Base-by-base conservation (phyloP, 495 filamentous ascomycete genomes). In the Pyronema omphalodes region DNA sequence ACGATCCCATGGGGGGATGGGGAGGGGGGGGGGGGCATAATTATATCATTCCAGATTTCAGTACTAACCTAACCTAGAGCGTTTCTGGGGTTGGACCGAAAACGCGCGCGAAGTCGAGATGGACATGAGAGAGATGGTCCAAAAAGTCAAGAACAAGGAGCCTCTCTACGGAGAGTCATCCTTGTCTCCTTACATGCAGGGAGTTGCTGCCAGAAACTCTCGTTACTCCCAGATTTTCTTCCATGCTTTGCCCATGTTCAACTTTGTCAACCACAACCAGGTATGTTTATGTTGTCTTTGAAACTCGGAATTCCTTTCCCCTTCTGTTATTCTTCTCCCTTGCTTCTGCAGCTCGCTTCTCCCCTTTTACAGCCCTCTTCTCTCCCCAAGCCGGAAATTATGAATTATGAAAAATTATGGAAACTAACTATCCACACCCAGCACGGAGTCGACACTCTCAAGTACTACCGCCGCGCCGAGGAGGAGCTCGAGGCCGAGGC, bases 71-170 rank as follows among this genome's bases (percentile, higher is more conserved):
- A 29, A 29, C 23, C 23, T 55, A 84, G 81, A 83, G 62, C 86
- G 91, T 46, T 95, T 98, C 73, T 94, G 94, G 74, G 91, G 91
- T 57, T 83, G 85, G 71, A 78, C 76, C 35, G 91, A 98, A 67
- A 96, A 98, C 71, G 69, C 78, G 43, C 79, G 93, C 54, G 91
- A 98, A 65, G 71, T 88, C 33, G 85, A 94, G 40, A 83, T 89
- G 80, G 91, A 98, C 66, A 98, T 94, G 87, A 78, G 76, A 53
- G 91, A 98, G 73, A 98, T 98, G 91, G 88, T 94, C 4, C 76
- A 79, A 64, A 88, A 85, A 67, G 88, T 95, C 61, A 96, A 96
- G 74, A 77, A 72, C 47, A 88, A 87, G 46, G 76, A 93, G 69
- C 79, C 93, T 15, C 70, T 96, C n/a, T 98, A 98, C 67, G 91